Evolutionary conservation across 768 basidiomycete species (phyloP), one percentile per base, ranked within the genome.

Genomic region (Tremella yokohamensis): DNA sequence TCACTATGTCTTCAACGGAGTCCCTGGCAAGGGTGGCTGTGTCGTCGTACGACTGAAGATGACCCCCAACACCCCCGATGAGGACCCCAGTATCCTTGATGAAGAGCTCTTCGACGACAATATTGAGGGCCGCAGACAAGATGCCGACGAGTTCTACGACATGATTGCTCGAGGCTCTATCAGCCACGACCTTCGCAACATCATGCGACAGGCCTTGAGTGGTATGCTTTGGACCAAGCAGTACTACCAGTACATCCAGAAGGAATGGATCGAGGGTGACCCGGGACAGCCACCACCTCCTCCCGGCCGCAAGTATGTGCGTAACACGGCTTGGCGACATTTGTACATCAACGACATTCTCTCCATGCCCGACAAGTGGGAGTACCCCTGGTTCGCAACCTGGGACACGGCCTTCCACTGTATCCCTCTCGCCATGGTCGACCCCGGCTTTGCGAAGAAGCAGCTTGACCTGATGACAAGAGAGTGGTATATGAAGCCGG

Each of bases 311-410:
- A 90, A 93, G 77, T 79, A 81, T 68, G 80, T 94, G 51, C 81
- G 92, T 58, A 99, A 98, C 77, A 82, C 80, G 76, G 89, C 92
- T 69, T 99, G 96, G 96, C 87, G 83, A 64, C 94, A 99, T 78
- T 82, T 99, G 80, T 85, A 98, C 74, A 86, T 93, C 58, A 89
- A 89, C 52, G 96, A 99, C 73, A 85, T 99, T 61, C 82, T 99
- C 40, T 97, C 93, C 12, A 98, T 99, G 96, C 96, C 96, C 7
- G 94, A 99, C 78, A 99, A 99, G 87, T 94, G 96, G 96, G 96
- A 99, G 78, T 98, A 98, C 75, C 96, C 96, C 0, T 98, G 96
- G 82, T 98, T 99, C 70, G 93, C 94, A 0, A 93, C 93, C 59
- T 94, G 90, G 90, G 90, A 94, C 75, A 91, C 88, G 0, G 96